phyloP scores from a whole-genome alignment of 352 stramenopile genomes.

The Phytophthora fragariaefolia region DNA sequence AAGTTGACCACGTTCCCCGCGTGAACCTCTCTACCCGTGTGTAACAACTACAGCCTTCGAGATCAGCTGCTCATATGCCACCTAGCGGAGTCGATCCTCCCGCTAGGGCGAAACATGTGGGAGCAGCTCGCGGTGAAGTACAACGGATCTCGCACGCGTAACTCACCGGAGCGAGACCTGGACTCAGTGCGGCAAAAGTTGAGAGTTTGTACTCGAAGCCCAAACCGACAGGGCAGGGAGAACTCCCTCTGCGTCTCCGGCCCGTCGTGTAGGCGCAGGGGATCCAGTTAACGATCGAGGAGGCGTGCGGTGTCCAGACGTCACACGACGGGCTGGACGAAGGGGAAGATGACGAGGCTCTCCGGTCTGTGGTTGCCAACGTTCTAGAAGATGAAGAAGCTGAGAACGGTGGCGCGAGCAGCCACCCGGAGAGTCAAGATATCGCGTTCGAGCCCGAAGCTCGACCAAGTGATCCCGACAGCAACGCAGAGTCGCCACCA shows the following conservation, averaged over 20 bases:
- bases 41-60: neutral
- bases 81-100: neutral
- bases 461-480: no score
- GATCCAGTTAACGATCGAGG: neutral
- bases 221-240: neutral
- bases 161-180: neutral
- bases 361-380: no score
- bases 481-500: no score
- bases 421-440: no score
- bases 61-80: neutral
- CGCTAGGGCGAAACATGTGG: neutral
- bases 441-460: no score
- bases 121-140: neutral
- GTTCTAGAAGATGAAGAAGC: no score
- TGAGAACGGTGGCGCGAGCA: no score
- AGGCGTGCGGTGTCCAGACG: neutral
- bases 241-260: neutral
- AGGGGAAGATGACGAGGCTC: neutral
- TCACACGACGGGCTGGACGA: neutral
- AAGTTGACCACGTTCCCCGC: no score
- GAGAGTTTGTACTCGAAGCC: neutral
- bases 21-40: neutral
- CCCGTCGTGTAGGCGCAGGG: neutral
- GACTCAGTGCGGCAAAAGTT: constrained; percentile 1
- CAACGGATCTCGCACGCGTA: neutral